These are phyloP conservation scores for Prunus padus DNA, from an alignment of 306 rosid species.

Conservation along the genomic window DNA sequence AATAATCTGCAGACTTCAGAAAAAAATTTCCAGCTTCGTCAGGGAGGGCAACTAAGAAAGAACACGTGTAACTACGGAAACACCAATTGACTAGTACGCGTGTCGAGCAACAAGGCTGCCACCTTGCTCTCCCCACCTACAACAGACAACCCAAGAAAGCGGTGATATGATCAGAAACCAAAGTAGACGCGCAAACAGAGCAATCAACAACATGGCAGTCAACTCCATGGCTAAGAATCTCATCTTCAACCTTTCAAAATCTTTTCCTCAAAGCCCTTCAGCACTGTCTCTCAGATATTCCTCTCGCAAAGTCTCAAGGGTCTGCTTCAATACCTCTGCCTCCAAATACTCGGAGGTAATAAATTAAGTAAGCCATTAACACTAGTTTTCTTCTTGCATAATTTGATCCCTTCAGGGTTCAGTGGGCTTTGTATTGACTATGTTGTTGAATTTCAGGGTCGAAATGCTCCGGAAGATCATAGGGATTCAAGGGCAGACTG, in stretches of 20 bases:
- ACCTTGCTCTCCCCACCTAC: conserved; percentile 3
- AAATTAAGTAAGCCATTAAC: neutral
- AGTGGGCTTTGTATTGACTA: no score
- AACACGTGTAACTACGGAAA: conserved; percentile 17
- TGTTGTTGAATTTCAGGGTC: conserved; percentile 32
- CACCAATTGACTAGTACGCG: conserved; percentile 9
- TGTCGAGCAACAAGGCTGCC: conserved; percentile 17
- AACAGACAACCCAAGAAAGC: neutral
- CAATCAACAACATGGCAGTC: conserved; percentile 38
- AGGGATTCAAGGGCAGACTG: conserved; percentile 23
- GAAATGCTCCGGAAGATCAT: conserved; percentile 32
- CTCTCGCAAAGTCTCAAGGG: conserved; percentile 41
- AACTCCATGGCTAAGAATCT: conserved; percentile 40
- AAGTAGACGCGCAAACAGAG: neutral
- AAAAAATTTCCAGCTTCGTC: no score
- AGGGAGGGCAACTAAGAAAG: no score
- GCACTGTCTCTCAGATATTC: conserved; percentile 26
- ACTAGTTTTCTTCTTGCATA: neutral
- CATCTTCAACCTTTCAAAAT: conserved; percentile 50
- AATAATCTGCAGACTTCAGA: no score
- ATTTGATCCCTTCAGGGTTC: neutral
- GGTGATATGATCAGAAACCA: neutral
- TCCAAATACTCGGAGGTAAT: conserved; percentile 49
- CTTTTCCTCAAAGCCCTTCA: conserved; percentile 46
- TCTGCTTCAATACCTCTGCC: conserved; percentile 40